These are phyloP conservation scores for Hordeum marinum DNA, from an alignment of 176 grass and related monocot genomes.

Conservation along the genomic window DNA sequence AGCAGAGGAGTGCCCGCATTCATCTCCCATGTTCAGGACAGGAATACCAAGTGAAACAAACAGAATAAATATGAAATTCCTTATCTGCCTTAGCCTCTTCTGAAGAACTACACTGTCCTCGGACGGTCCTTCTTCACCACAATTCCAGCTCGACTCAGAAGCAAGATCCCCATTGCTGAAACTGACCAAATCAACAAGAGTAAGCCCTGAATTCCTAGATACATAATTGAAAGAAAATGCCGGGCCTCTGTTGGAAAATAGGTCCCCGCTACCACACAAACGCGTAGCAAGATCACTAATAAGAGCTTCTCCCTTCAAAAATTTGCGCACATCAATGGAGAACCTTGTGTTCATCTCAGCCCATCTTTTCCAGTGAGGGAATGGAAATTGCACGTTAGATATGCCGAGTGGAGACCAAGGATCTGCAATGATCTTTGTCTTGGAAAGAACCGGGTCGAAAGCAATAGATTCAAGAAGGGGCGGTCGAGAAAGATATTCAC, in stretches of 20 bases:
- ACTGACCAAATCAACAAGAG: constrained; percentile 86
- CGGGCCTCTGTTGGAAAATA: constrained; percentile 74
- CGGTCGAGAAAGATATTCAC: constrained; percentile 56
- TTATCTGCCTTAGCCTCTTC: constrained; percentile 73
- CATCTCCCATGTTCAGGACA: constrained; percentile 93
- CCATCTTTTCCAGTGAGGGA: constrained; percentile 95
- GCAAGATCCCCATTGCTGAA: constrained; percentile 54
- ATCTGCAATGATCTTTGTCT: constrained; percentile 88
- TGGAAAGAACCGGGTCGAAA: constrained; percentile 82
- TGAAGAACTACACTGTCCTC: constrained; percentile 61
- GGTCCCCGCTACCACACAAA: constrained; percentile 81
- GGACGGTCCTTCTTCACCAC: constrained; percentile 75
- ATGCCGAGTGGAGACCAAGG: constrained; percentile 72
- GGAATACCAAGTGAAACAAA: constrained; percentile 81
- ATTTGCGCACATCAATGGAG: constrained; percentile 68
- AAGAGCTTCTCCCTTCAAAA: constrained; percentile 67
- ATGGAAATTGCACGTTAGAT: constrained; percentile 61
- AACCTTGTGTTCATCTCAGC: constrained; percentile 78
- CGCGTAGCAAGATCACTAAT: constrained; percentile 75
- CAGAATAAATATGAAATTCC: constrained; percentile 77
- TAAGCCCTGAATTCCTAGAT: constrained; percentile 77
- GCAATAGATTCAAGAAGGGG: constrained; percentile 84
- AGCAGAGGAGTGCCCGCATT: constrained; percentile 63
- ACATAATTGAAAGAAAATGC: constrained; percentile 92
- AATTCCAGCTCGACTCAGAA: constrained; percentile 90